A percentile compares a stretch with the other conserved stretches of the same genome.
phyloP scores from a whole-genome alignment of 441 rosid species.

The Populus tomentosa region DNA sequence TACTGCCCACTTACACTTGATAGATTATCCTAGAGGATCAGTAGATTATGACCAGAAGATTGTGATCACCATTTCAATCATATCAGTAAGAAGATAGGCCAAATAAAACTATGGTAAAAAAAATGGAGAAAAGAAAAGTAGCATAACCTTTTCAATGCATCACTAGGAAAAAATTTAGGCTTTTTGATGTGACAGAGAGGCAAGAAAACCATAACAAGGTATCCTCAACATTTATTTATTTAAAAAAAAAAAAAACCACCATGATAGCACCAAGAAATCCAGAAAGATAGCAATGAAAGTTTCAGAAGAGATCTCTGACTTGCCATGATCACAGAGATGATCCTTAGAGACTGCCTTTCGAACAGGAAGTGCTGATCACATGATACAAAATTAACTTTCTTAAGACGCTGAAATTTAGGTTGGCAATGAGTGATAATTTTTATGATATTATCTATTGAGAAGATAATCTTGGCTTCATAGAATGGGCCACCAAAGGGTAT shows the following conservation, averaged over 20 bases:
- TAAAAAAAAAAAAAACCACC: no score
- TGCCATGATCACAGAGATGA: not conserved
- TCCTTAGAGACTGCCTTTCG: not conserved
- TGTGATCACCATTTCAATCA: not conserved
- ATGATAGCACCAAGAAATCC: not conserved
- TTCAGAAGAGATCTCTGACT: not conserved
- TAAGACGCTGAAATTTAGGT: not conserved
- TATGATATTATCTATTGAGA: not conserved
- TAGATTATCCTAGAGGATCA: constrained; percentile 42
- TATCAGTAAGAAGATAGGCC: not conserved
- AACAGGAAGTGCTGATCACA: not conserved
- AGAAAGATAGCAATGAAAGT: not conserved
- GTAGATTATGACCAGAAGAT: constrained; percentile 1
- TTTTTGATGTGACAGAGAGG: not conserved
- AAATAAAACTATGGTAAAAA: not conserved
- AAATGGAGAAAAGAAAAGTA: not conserved
- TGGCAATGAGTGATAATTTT: not conserved
- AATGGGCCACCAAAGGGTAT: not conserved
- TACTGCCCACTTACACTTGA: constrained; percentile 35
- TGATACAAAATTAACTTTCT: not conserved
- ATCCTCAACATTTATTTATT: not conserved
- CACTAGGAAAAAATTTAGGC: not conserved
- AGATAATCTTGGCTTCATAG: not conserved
- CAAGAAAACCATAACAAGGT: not conserved
- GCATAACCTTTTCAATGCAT: not conserved